Conservation (phyloP, 306 rosid genomes). For the Quillaja saponaria region DNA sequence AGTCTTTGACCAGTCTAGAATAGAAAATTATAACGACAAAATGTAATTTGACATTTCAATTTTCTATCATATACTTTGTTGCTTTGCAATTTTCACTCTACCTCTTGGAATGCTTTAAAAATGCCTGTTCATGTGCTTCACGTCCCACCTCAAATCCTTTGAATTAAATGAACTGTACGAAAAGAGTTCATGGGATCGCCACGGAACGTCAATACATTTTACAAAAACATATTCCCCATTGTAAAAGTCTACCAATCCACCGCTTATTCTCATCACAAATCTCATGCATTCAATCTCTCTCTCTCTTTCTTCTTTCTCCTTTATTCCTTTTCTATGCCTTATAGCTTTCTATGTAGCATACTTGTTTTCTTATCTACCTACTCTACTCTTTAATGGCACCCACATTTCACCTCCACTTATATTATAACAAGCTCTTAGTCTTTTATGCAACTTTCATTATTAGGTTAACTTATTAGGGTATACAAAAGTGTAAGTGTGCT, state of each 20-base stretch:
- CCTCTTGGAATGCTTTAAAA: too few species aligned
- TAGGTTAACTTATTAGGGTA: too few species aligned
- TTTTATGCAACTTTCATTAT: not conserved
- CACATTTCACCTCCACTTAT: slow-evolving; percentile 23
- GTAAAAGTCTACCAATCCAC: slow-evolving; percentile 42
- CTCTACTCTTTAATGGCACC: slow-evolving; percentile 46
- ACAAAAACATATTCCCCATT: slow-evolving; percentile 24
- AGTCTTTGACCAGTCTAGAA: too few species aligned
- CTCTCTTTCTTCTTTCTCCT: not conserved
- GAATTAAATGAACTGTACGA: slow-evolving; percentile 12
- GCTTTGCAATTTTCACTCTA: too few species aligned
- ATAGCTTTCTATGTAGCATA: slow-evolving; percentile 8
- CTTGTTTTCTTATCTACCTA: slow-evolving; percentile 25
- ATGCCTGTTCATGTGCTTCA: slow-evolving; percentile 53
- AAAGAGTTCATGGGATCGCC: slow-evolving; percentile 52
- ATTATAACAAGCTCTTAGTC: slow-evolving; percentile 17
- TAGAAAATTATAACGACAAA: too few species aligned
- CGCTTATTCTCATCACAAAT: slow-evolving; percentile 39
- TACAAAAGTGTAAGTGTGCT: too few species aligned
- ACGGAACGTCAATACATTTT: slow-evolving; percentile 33
- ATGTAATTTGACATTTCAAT: too few species aligned
- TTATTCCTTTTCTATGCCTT: slow-evolving; percentile 17
- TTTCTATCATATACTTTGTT: too few species aligned
- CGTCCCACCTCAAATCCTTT: slow-evolving; percentile 37
- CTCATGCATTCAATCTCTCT: slow-evolving; percentile 21